These are phyloP conservation scores for Pleomassaria siparia DNA, from an alignment of 2,329 filamentous ascomycete species.

Conservation along the genomic window DNA sequence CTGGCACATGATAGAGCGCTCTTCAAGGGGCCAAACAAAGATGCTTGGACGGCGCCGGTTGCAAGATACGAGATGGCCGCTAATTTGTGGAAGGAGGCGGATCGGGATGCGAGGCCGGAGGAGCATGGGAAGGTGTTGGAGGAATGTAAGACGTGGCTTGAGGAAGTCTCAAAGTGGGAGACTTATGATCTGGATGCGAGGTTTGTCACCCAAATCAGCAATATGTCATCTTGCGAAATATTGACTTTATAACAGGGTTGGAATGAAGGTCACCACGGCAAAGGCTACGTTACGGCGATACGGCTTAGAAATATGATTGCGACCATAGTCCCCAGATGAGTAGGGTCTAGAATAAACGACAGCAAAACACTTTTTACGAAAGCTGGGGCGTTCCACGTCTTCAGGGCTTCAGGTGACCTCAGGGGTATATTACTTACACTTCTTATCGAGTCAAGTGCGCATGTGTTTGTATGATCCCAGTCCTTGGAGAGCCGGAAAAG, in stretches of 20 bases:
- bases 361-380: too few relatives aligned
- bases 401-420: too few relatives aligned
- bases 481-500: too few relatives aligned
- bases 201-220: slow-evolving; percentile 23
- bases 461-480: too few relatives aligned
- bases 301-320: slow-evolving; percentile 29
- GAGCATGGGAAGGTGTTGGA: slow-evolving; percentile 52
- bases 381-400: too few relatives aligned
- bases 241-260: slow-evolving; percentile 49
- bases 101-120: slow-evolving; percentile 41
- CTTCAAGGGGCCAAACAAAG: slow-evolving; percentile 63
- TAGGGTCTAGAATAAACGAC: background rate
- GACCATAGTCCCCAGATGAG: background rate
- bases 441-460: too few relatives aligned
- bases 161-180: slow-evolving; percentile 71
- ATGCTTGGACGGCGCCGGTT: slow-evolving; percentile 71
- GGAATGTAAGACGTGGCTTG: slow-evolving; percentile 66
- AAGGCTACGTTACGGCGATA: slow-evolving; percentile 60
- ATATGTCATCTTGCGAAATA: background rate
- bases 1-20: slow-evolving; percentile 57
- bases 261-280: slow-evolving; percentile 71
- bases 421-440: too few relatives aligned
- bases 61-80: slow-evolving; percentile 87
- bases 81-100: slow-evolving; percentile 70
- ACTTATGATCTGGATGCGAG: slow-evolving; percentile 72